A percentile compares a stretch with the other conserved stretches of the same genome.
These are phyloP conservation scores for Lophiostoma macrostomum DNA, from an alignment of 495 filamentous ascomycete species.

Conservation along the genomic window DNA sequence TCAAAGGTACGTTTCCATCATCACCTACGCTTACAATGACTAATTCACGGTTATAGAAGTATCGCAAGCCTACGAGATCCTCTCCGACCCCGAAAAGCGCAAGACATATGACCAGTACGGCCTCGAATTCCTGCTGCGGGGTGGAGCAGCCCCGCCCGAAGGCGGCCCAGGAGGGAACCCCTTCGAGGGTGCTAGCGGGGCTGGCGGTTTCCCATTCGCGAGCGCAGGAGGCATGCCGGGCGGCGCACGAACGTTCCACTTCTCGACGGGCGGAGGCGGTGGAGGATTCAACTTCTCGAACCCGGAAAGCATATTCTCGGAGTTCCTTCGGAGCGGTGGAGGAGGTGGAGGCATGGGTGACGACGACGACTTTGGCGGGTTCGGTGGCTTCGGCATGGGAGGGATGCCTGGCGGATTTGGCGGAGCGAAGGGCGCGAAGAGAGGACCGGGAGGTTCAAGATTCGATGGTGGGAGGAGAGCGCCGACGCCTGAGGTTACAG, in stretches of 20 bases:
- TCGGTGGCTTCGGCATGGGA: constrained; percentile 42
- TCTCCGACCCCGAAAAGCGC: constrained; percentile 94
- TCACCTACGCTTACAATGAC: constrained; percentile 14
- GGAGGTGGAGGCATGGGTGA: constrained; percentile 41
- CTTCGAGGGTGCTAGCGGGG: constrained; percentile 45
- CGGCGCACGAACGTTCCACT: constrained; percentile 66
- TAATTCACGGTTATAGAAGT: constrained; percentile 55
- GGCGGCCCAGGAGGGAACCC: constrained; percentile 56
- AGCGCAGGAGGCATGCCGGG: constrained; percentile 52
- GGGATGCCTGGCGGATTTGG: constrained; percentile 35
- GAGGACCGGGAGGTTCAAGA: constrained; percentile 43
- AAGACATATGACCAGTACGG: constrained; percentile 95
- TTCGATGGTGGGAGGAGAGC: constrained; percentile 49
- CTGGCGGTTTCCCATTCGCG: constrained; percentile 50
- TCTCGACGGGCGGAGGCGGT: constrained; percentile 59
- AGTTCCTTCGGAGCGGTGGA: constrained; percentile 64
- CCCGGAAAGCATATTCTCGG: constrained; percentile 78
- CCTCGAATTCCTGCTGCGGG: constrained; percentile 85
- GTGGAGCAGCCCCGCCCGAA: constrained; percentile 69
- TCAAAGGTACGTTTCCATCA: constrained; percentile 57
- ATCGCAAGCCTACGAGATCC: constrained; percentile 95
- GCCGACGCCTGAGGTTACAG: constrained; percentile 79
- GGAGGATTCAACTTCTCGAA: constrained; percentile 74
- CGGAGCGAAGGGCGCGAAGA: constrained; percentile 33
- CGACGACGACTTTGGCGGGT: constrained; percentile 51